Evolutionary conservation across 257 asterid species (phyloP).

Genomic region (Capsicum rhomboideum): DNA sequence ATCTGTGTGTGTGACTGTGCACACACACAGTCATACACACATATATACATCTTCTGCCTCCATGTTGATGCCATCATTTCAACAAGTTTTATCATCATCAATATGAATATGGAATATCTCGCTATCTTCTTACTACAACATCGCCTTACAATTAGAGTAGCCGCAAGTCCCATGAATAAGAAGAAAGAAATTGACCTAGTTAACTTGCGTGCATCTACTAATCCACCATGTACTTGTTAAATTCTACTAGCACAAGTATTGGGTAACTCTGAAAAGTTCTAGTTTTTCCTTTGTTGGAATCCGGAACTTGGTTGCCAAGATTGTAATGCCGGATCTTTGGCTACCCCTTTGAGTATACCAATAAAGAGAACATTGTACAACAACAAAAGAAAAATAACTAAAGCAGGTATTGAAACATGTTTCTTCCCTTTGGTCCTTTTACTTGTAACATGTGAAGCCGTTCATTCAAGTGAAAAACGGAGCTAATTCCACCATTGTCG

Average conservation of each 20-base stretch:
- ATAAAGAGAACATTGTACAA: neutral
- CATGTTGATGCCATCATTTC: neutral
- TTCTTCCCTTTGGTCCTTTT: neutral
- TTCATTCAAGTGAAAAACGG: neutral
- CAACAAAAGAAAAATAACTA: no score
- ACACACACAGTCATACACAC: neutral
- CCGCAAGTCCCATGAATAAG: neutral
- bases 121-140: neutral
- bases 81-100: neutral
- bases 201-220: neutral
- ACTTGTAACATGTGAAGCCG: neutral
- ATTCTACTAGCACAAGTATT: neutral
- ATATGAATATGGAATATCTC: neutral
- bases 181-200: neutral
- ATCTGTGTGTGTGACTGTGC: neutral
- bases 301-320: neutral
- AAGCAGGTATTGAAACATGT: no score
- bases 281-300: neutral
- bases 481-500: neutral
- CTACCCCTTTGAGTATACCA: neutral
- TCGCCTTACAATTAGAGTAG: neutral
- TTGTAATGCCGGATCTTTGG: neutral
- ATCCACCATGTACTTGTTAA: neutral
- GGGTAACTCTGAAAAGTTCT: neutral
- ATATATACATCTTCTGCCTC: neutral